Conservation (phyloP, 352 stramenopile species). For the Pythium angustatum region DNA sequence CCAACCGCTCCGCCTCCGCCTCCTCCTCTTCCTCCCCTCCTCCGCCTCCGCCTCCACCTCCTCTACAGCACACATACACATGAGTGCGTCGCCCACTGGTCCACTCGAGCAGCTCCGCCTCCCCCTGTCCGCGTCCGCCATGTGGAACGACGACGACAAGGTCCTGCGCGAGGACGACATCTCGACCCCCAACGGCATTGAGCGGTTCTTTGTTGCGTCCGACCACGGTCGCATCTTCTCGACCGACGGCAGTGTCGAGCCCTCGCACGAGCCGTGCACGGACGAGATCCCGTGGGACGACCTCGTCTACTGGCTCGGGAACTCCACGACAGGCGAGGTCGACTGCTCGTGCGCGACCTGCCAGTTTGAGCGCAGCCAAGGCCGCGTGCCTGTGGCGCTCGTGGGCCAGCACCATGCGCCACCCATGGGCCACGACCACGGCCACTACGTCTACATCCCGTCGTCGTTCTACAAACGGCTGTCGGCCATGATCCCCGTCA, state of each 20-base stretch:
- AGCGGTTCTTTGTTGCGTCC: conserved; percentile 3
- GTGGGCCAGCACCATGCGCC: background rate
- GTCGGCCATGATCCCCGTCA: conserved; percentile 16
- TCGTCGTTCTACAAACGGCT: conserved; percentile 10
- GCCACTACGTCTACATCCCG: conserved; percentile 40
- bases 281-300: conserved; percentile 29
- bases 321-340: conserved; percentile 22
- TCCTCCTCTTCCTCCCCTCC: background rate
- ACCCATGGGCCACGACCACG: conserved; percentile 6
- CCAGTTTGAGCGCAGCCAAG: conserved; percentile 14
- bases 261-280: conserved; percentile 16
- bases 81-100: background rate
- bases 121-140: background rate
- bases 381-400: conserved; percentile 1
- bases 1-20: background rate
- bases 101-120: background rate
- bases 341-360: conserved; percentile 22
- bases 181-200: background rate
- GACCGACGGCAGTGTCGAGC: conserved; percentile 9
- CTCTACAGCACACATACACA: background rate
- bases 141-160: conserved; percentile 4
- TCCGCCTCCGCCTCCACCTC: background rate
- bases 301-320: conserved; percentile 32
- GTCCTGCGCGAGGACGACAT: conserved; percentile 2
- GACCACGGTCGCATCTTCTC: conserved; percentile 8